These are phyloP conservation scores for Cystofilobasidium ferigula DNA, from an alignment of 768 basidiomycete genomes.

Conservation along the genomic window DNA sequence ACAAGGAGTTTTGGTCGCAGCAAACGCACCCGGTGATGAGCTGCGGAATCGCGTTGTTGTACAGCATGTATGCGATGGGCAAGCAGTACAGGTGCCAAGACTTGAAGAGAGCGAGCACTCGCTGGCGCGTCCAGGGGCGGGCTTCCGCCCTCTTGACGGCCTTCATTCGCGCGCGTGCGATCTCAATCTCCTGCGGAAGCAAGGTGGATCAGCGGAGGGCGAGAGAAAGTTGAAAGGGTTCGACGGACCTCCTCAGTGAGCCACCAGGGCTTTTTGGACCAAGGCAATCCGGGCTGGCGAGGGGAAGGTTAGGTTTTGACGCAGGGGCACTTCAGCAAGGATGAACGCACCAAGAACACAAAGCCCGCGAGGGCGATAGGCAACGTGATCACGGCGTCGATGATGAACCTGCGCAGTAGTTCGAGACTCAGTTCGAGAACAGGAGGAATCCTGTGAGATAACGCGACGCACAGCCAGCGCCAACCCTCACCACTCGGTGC, in stretches of 20 bases:
- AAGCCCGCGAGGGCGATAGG: constrained; percentile 17
- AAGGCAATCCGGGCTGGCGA: constrained; percentile 16
- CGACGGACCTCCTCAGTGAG: no score
- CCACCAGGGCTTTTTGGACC: constrained; percentile 20
- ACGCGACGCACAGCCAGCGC: constrained; percentile 5
- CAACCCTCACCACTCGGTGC: constrained; percentile 23
- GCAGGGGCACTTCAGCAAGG: no score
- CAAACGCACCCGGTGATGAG: neutral
- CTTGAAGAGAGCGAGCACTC: neutral
- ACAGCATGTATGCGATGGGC: neutral
- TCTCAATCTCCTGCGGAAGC: constrained; percentile 15
- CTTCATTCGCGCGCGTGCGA: constrained; percentile 1
- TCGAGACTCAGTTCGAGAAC: neutral
- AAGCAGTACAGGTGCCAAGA: neutral
- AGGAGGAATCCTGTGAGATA: no score
- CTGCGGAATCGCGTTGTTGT: neutral
- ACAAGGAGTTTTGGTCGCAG: neutral
- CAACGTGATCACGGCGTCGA: constrained; percentile 23
- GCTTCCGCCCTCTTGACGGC: constrained; percentile 2
- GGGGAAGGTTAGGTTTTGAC: no score
- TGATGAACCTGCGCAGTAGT: neutral
- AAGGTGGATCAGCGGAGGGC: no score
- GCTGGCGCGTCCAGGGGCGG: constrained; percentile 4
- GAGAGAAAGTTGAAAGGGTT: no score
- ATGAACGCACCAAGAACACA: no score